phyloP scores from a whole-genome alignment of 495 filamentous ascomycete genomes.

The Xylaria longipes region DNA sequence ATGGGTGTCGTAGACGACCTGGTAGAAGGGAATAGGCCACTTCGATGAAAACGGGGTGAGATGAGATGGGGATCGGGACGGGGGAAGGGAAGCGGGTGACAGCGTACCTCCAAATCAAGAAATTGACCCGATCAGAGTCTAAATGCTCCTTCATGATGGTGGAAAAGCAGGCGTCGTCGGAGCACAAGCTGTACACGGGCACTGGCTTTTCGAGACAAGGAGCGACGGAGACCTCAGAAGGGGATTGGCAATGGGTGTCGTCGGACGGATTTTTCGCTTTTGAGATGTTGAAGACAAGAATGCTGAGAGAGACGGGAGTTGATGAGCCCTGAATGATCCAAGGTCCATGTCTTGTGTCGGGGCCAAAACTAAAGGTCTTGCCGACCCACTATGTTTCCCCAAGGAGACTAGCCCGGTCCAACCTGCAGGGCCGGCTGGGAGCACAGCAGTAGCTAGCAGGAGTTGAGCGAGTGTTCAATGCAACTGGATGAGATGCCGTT shows the following conservation, averaged over 20 bases:
- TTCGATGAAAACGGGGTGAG: constrained; percentile 39
- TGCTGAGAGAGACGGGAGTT: constrained; percentile 38
- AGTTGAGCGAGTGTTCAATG: constrained; percentile 20
- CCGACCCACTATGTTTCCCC: constrained; percentile 18
- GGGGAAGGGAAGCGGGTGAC: constrained; percentile 28
- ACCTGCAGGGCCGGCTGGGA: constrained; percentile 26
- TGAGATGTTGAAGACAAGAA: constrained; percentile 34
- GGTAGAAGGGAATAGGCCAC: constrained; percentile 13
- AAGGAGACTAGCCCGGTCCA: constrained; percentile 22
- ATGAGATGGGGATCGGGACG: constrained; percentile 40
- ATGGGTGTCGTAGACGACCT: constrained; percentile 24
- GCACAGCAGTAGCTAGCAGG: constrained; percentile 8
- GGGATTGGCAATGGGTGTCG: constrained; percentile 6
- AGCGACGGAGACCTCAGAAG: constrained; percentile 13
- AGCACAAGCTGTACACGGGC: constrained; percentile 7
- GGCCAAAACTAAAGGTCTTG: constrained; percentile 34
- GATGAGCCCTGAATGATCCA: constrained; percentile 34
- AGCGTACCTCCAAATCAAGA: constrained; percentile 96
- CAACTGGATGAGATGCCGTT: constrained; percentile 14
- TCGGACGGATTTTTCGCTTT: constrained; percentile 14
- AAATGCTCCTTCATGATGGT: constrained; percentile 67
- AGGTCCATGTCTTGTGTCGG: constrained; percentile 34
- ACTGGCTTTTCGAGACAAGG: constrained; percentile 16
- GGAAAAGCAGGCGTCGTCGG: constrained; percentile 22
- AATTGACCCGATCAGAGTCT: constrained; percentile 95